Conservation (phyloP, 2,329 filamentous ascomycete genomes). For the Apiospora rasikravindrae region DNA sequence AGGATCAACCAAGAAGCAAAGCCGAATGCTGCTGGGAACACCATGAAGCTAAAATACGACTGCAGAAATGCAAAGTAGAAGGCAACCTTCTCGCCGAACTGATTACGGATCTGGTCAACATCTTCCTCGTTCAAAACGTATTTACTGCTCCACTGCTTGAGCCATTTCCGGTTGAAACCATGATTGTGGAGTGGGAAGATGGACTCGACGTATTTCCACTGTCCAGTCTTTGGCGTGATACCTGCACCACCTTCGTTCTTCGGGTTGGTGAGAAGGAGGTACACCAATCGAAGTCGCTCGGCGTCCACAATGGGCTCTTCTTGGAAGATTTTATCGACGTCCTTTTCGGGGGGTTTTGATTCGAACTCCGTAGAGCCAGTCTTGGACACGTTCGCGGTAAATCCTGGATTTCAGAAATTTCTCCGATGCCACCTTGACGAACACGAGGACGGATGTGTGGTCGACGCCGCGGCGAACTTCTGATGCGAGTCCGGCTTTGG, state of each 20-base stretch:
- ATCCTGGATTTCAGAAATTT: conserved; percentile 78
- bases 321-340: conserved; percentile 70
- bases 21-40: conserved; percentile 82
- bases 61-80: conserved; percentile 97
- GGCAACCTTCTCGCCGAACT: conserved; percentile 83
- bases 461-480: conserved; percentile 81
- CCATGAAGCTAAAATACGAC: conserved; percentile 84
- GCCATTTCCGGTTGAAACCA: conserved; percentile 74
- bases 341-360: conserved; percentile 77
- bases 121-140: conserved; percentile 69
- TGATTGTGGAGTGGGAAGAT: conserved; percentile 83
- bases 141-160: conserved; percentile 76
- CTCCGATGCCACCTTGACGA: conserved; percentile 79
- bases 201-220: conserved; percentile 75
- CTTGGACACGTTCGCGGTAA: conserved; percentile 85
- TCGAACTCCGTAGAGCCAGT: conserved; percentile 91
- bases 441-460: conserved; percentile 77
- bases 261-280: conserved; percentile 80
- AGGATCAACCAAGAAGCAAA: conserved; percentile 80
- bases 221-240: conserved; percentile 70
- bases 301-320: conserved; percentile 83
- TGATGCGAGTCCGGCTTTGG: conserved; percentile 80
- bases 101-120: conserved; percentile 75
- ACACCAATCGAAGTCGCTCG: conserved; percentile 85
- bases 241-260: conserved; percentile 79